Conservation (phyloP, 108 stramenopile species). For the Skeletonema marinoi region DNA sequence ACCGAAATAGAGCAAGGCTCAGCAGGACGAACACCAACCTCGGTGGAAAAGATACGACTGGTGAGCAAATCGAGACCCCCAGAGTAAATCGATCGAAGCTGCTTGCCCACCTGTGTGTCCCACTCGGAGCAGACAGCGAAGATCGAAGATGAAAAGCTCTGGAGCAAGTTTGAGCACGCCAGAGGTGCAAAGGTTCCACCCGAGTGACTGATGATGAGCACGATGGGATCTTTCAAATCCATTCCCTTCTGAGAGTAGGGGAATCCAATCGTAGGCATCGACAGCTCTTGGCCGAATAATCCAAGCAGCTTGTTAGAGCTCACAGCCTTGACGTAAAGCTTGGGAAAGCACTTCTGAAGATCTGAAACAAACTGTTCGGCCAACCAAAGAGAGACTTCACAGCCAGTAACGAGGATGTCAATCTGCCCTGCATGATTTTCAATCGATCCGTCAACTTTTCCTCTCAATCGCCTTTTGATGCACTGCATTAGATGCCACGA, state of each 20-base stretch:
- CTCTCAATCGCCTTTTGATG: slow-evolving; percentile 41
- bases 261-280: too few species aligned
- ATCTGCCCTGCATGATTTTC: slow-evolving; percentile 25
- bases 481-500: slow-evolving; percentile 57
- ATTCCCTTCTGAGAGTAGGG: too few species aligned
- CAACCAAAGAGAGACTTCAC: too few species aligned
- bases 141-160: slow-evolving; percentile 28
- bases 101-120: slow-evolving; percentile 76
- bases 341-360: too few species aligned
- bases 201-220: slow-evolving; percentile 72
- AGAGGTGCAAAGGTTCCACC: slow-evolving; percentile 77
- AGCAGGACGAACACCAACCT: too few species aligned
- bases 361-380: too few species aligned
- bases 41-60: too few species aligned
- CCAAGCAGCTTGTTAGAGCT: too few species aligned
- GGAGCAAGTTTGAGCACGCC: slow-evolving; percentile 66
- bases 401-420: slow-evolving; percentile 80
- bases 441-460: slow-evolving; percentile 39
- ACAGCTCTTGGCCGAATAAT: too few species aligned
- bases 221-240: slow-evolving; percentile 66
- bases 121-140: too few species aligned
- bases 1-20: too few species aligned
- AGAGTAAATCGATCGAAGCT: slow-evolving; percentile 56
- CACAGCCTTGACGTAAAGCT: too few species aligned
- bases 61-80: slow-evolving; percentile 21